Conservation (phyloP, 345 rosid species). For the Eucalyptus guilfoylei region DNA sequence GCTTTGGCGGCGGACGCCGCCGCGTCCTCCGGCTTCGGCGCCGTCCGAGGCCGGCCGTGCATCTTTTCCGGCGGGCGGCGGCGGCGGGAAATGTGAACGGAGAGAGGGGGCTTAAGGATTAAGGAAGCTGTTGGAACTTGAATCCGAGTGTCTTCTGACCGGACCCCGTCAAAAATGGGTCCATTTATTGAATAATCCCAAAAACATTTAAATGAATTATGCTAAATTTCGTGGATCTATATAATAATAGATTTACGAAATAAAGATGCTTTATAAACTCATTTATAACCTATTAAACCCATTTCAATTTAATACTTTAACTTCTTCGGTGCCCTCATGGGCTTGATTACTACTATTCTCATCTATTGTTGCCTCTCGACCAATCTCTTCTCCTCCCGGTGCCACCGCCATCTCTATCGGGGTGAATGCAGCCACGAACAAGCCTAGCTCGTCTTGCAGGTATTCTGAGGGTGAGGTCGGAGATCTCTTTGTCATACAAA, state of each 20-base stretch:
- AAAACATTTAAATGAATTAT: neutral
- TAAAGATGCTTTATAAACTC: neutral
- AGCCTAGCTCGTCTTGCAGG: fast-evolving
- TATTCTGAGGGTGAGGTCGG: too few species aligned
- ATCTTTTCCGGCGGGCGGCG: slow-evolving; percentile 8
- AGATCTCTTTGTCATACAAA: too few species aligned
- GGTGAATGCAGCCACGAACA: too few species aligned
- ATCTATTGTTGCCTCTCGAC: too few species aligned
- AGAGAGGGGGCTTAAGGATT: neutral
- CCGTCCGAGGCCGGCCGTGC: slow-evolving; percentile 88
- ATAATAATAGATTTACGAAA: neutral
- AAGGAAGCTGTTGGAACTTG: neutral
- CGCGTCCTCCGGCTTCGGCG: slow-evolving; percentile 47
- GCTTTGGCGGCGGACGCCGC: slow-evolving; percentile 69
- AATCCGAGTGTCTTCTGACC: neutral
- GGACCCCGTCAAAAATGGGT: neutral
- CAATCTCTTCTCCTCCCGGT: too few species aligned
- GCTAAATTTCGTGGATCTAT: neutral
- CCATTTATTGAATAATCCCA: neutral
- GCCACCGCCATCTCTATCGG: too few species aligned
- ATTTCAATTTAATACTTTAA: too few species aligned
- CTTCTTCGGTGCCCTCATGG: fast-evolving
- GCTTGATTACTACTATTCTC: too few species aligned
- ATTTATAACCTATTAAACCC: too few species aligned
- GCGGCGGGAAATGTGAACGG: neutral